phyloP scores from a whole-genome alignment of 257 asterid genomes.

The Avicennia marina region DNA sequence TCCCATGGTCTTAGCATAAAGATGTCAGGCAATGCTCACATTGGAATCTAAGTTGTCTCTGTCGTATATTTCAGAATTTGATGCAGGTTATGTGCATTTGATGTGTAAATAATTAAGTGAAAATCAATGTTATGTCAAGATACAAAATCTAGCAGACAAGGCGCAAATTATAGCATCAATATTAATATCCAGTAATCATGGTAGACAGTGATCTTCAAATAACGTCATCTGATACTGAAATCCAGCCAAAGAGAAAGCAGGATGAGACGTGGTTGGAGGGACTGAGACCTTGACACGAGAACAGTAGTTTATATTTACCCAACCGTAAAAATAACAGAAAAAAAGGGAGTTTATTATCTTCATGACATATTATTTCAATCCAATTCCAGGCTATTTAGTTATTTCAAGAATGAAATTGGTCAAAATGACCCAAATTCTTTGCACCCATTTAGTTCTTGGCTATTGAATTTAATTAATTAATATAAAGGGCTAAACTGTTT shows the following conservation, averaged over 20 bases:
- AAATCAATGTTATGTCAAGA: slow-evolving; percentile 6
- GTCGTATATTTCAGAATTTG: slow-evolving; percentile 13
- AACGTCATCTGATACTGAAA: background rate
- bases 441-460: no score
- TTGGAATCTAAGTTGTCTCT: slow-evolving; percentile 15
- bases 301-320: background rate
- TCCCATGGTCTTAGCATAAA: slow-evolving; percentile 14
- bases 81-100: slow-evolving; percentile 9
- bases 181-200: background rate
- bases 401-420: no score
- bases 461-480: no score
- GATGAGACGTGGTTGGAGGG: background rate
- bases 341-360: no score
- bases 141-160: background rate
- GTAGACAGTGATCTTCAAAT: background rate
- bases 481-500: no score
- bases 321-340: no score
- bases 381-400: no score
- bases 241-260: background rate
- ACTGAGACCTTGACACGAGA: background rate
- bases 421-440: no score
- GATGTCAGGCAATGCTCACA: slow-evolving; percentile 5
- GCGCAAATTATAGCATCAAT: slow-evolving; percentile 2
- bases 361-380: no score
- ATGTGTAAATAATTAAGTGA: background rate